These are phyloP conservation scores for Xylaria sp. DNA, from an alignment of 2,329 filamentous ascomycete genomes.

Conservation along the genomic window DNA sequence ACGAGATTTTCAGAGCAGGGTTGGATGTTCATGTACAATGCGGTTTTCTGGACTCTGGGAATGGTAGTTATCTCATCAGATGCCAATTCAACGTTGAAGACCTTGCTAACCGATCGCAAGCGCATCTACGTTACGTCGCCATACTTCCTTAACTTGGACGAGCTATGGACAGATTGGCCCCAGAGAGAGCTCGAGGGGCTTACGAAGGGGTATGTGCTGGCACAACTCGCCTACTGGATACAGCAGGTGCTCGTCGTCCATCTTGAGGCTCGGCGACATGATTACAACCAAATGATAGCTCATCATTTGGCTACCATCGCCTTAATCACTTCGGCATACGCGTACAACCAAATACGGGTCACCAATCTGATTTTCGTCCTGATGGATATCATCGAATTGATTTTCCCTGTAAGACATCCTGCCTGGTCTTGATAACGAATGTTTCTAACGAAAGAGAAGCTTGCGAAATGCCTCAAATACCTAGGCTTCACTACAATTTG, in stretches of 20 bases:
- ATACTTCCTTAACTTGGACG: slow-evolving; percentile 79
- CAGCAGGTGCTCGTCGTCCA: slow-evolving; percentile 94
- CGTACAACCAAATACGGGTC: slow-evolving; percentile 85
- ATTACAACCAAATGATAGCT: slow-evolving; percentile 93
- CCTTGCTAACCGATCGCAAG: slow-evolving; percentile 55
- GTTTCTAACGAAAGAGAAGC: slow-evolving; percentile 57
- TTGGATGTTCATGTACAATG: slow-evolving; percentile 87
- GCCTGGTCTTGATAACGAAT: background rate
- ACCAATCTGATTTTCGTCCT: slow-evolving; percentile 87
- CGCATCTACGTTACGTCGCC: slow-evolving; percentile 81
- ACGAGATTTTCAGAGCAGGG: slow-evolving; percentile 92
- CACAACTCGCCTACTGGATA: slow-evolving; percentile 91
- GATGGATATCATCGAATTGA: slow-evolving; percentile 91
- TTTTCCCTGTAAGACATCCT: slow-evolving; percentile 76
- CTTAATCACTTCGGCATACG: slow-evolving; percentile 83
- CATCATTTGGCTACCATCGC: slow-evolving; percentile 89
- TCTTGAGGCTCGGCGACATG: slow-evolving; percentile 91
- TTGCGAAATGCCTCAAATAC: slow-evolving; percentile 93
- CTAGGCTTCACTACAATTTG: slow-evolving; percentile 78
- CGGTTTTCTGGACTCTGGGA: slow-evolving; percentile 82
- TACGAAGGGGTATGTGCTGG: slow-evolving; percentile 88
- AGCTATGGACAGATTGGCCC: slow-evolving; percentile 88
- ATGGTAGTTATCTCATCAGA: slow-evolving; percentile 66
- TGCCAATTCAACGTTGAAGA: background rate
- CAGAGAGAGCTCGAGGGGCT: slow-evolving; percentile 76